Evolutionary conservation across 352 stramenopile genomes (phyloP).

Genomic region (Phytophthora boehmeriae): DNA sequence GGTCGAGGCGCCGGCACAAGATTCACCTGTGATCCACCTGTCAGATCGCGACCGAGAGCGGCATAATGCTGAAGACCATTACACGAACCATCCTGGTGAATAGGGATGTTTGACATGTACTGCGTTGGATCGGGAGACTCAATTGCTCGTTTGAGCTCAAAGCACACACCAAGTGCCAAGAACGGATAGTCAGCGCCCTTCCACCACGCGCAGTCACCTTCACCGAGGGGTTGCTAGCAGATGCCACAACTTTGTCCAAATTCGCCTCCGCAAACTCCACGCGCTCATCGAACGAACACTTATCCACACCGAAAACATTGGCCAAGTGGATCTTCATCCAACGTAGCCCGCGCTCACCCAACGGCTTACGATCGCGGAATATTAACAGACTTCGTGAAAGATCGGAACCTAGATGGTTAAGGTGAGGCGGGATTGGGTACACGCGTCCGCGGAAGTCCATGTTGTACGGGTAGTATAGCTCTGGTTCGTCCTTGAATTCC

Average conservation of each 20-base stretch:
- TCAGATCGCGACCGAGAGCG: conserved; percentile 94
- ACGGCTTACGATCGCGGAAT: conserved; percentile 95
- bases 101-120: conserved; percentile 96
- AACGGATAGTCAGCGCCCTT: conserved; percentile 97
- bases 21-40: conserved; percentile 97
- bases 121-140: conserved; percentile 92
- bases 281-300: conserved; percentile 97
- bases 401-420: conserved; percentile 99
- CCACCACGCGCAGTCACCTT: conserved; percentile 92
- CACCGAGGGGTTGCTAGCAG: conserved; percentile 90
- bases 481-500: conserved; percentile 96
- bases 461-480: conserved; percentile 99
- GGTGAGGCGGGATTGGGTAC: conserved; percentile 98
- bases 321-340: conserved; percentile 99
- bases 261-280: conserved; percentile 95
- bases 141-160: conserved; percentile 95
- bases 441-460: conserved; percentile 99
- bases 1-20: conserved; percentile 93
- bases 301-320: conserved; percentile 88
- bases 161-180: conserved; percentile 97
- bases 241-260: conserved; percentile 93
- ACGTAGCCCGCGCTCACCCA: conserved; percentile 94
- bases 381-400: conserved; percentile 96
- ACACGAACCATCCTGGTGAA: conserved; percentile 98
- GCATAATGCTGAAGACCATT: conserved; percentile 99